A percentile compares a stretch with the other conserved stretches of the same genome.
phyloP scores from a whole-genome alignment of 495 filamentous ascomycete species.

The Neurospora tetrasperma region DNA sequence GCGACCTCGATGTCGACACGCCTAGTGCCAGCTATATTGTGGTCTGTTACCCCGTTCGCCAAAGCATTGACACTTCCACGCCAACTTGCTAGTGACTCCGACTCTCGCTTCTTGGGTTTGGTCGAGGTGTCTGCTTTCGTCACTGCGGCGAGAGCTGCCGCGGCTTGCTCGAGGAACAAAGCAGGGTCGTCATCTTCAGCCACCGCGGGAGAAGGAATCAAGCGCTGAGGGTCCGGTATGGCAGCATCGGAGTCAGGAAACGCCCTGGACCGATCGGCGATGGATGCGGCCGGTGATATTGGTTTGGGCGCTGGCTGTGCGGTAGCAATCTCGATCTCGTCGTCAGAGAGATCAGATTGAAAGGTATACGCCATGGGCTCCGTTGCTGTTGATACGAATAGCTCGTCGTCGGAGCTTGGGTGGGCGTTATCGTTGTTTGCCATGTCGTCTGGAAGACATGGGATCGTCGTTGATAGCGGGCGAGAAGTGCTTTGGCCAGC shows the following conservation, averaged over 20 bases:
- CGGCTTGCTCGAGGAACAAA: slow-evolving; percentile 7
- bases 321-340: slow-evolving; percentile 4
- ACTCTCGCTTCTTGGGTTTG: background rate
- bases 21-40: background rate
- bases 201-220: background rate
- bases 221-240: background rate
- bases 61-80: background rate
- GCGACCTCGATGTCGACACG: slow-evolving; percentile 16
- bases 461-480: background rate
- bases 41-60: background rate
- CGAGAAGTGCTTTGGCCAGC: background rate
- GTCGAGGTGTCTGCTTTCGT: background rate
- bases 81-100: background rate
- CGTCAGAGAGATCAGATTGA: slow-evolving; percentile 17
- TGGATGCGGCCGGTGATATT: background rate
- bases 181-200: background rate
- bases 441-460: slow-evolving; percentile 6
- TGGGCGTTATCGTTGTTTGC: background rate
- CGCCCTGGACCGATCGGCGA: background rate
- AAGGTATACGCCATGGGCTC: slow-evolving; percentile 14
- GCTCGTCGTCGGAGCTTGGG: slow-evolving; percentile 16
- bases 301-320: background rate
- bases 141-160: background rate
- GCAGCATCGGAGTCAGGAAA: background rate
- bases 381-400: background rate